Base-by-base conservation (phyloP, 225 moss, liverwort and hornwort genomes). In the Physcomitrium patens region DNA sequence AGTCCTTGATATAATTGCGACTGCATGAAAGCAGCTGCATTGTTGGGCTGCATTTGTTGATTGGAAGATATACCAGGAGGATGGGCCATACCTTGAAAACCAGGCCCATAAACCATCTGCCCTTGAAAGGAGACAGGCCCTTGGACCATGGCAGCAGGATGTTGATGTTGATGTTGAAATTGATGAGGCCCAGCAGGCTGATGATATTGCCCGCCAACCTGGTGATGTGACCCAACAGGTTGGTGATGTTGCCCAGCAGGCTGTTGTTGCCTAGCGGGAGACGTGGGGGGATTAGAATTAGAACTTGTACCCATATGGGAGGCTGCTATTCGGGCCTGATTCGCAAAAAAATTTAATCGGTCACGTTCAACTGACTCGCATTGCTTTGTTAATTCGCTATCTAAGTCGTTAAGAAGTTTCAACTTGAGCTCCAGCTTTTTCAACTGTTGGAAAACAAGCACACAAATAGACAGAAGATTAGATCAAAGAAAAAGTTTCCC, bases 351-450 rank as follows among this genome's bases (percentile, higher is more conserved):
- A 84, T 87, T 90, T 41, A 76, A 79, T 14, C 93, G 86, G 56
- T 89, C 85, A 62, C 89, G 90, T 48, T 99, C 99, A 59, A 92
- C 93, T 72, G 83, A 77, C 57, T 93, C 93, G 28, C 95, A 92
- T 60, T 93, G 95, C 74, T 87, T 92, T 43, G 86, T 90, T 45
- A 99, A 83, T 69, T 90, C 76, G 8, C 59, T 68, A 72, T 95
- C 95, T 48, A 99, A 83, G 44, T 99, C 95, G 65, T 76, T 83
- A 31, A 95, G 86, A 59, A 89, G 87, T 76, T 93, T 95, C 65
- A 99, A 80, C 84, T 99, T 99, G 73, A 92, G 50, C 76, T 99
- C 95, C 80, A 99, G 55, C 77, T 95, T 99, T 66, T 95, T 99
- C 60, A 92, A 47, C 99, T 99, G 88, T 76, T 61, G 3, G 19